Conservation (phyloP, 2,329 filamentous ascomycete genomes). For the Aspergillus hiratsukae region DNA sequence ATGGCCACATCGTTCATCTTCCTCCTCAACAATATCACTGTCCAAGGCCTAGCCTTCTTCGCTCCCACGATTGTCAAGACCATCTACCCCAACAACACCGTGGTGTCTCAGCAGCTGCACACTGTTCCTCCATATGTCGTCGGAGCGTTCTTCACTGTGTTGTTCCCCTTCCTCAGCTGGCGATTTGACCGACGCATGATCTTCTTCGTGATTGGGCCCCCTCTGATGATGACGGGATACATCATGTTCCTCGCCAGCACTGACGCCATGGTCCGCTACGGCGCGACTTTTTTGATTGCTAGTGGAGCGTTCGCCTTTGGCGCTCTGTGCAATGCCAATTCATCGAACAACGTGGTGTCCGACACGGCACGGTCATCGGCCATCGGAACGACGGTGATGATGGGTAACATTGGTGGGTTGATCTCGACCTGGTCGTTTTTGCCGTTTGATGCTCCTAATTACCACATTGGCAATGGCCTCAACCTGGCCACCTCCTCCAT, state of each 20-base stretch:
- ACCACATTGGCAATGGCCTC: constrained; percentile 66
- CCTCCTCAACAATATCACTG: constrained; percentile 64
- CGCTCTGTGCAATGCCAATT: constrained; percentile 62
- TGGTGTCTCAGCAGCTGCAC: constrained; percentile 62
- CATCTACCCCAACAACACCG: constrained; percentile 57
- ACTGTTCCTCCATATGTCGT: constrained; percentile 68
- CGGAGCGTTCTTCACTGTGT: constrained; percentile 61
- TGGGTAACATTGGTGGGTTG: constrained; percentile 67
- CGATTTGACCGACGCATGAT: constrained; percentile 56
- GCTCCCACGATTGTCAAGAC: constrained; percentile 64
- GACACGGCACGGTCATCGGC: constrained; percentile 65
- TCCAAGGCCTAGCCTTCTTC: constrained; percentile 68
- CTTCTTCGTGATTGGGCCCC: constrained; percentile 57
- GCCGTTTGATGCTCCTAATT: constrained; percentile 60
- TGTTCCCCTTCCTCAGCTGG: constrained; percentile 60
- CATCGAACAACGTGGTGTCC: constrained; percentile 65
- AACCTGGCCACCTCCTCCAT: constrained; percentile 61
- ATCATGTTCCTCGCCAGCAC: constrained; percentile 63
- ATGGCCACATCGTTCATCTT: constrained; percentile 56
- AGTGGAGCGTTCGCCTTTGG: constrained; percentile 61
- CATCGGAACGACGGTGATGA: constrained; percentile 65
- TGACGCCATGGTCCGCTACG: constrained; percentile 56
- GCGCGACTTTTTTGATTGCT: constrained; percentile 65
- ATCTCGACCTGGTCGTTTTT: constrained; percentile 64
- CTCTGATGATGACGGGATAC: constrained; percentile 65